Conservation (phyloP, 2,329 filamentous ascomycete species). For the Xylaria sp. region DNA sequence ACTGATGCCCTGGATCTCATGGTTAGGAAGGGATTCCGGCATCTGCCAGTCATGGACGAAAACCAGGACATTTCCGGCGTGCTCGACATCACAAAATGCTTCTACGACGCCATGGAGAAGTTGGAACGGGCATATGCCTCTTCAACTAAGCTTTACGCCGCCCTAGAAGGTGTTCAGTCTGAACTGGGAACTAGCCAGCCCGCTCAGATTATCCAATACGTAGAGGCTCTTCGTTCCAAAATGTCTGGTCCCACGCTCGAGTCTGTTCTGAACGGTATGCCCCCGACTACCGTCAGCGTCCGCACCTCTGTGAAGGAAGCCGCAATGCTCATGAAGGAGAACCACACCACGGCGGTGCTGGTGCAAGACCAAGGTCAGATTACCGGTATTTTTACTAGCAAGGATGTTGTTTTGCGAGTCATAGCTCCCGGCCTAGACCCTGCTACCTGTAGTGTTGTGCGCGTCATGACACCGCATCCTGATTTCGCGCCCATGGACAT, state of each 20-base stretch:
- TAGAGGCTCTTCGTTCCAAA: slow-evolving; percentile 92
- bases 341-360: slow-evolving; percentile 95
- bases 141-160: slow-evolving; percentile 97
- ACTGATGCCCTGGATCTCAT: slow-evolving; percentile 97
- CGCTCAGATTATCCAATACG: slow-evolving; percentile 98
- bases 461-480: slow-evolving; percentile 98
- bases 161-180: slow-evolving; percentile 95
- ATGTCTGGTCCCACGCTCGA: slow-evolving; percentile 99
- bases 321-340: slow-evolving; percentile 96
- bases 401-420: slow-evolving; percentile 97
- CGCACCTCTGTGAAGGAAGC: slow-evolving; percentile 97
- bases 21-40: slow-evolving; percentile 97
- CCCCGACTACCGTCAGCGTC: slow-evolving; percentile 94
- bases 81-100: slow-evolving; percentile 98
- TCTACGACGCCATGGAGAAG: slow-evolving; percentile 99
- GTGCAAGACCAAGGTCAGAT: slow-evolving; percentile 98
- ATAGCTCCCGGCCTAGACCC: slow-evolving; percentile 97
- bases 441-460: slow-evolving; percentile 93
- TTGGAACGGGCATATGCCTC: slow-evolving; percentile 96
- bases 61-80: slow-evolving; percentile 99
- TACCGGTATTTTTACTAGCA: slow-evolving; percentile 99
- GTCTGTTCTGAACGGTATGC: slow-evolving; percentile 89
- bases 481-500: slow-evolving; percentile 99
- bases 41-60: slow-evolving; percentile 99
- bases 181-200: slow-evolving; percentile 96